These are phyloP conservation scores for Piloderma croceum DNA, from an alignment of 768 basidiomycete species.

Conservation along the genomic window DNA sequence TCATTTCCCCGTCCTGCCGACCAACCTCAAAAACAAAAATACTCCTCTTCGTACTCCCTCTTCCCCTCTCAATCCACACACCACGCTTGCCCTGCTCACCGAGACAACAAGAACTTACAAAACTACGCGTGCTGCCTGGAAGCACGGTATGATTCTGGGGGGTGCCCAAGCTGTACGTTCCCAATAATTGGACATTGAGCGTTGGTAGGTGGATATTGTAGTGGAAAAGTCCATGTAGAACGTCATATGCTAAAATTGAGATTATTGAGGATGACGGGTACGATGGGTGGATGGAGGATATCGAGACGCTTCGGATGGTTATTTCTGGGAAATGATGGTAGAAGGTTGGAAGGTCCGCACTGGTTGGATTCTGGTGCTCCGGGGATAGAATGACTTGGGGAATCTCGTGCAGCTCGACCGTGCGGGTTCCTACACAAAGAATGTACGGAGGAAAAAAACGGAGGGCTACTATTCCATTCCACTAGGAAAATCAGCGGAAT, in stretches of 20 bases:
- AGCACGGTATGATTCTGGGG: background rate
- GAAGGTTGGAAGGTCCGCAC: constrained; percentile 13
- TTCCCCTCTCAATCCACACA: constrained; percentile 50
- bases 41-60: constrained; percentile 36
- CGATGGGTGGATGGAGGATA: constrained; percentile 27
- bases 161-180: constrained; percentile 1
- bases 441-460: constrained; percentile 44
- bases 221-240: constrained; percentile 44
- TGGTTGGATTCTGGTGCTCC: constrained; percentile 16
- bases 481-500: constrained; percentile 24
- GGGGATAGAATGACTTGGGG: constrained; percentile 12
- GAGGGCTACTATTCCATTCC: constrained; percentile 38
- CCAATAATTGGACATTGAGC: constrained; percentile 10
- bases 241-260: constrained; percentile 38
- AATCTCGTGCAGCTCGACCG: constrained; percentile 43
- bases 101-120: constrained; percentile 44
- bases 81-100: constrained; percentile 47
- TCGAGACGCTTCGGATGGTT: constrained; percentile 41
- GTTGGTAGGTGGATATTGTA: constrained; percentile 1
- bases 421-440: constrained; percentile 46
- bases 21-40: constrained; percentile 33
- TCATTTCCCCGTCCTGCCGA: background rate
- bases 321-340: constrained; percentile 20
- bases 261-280: constrained; percentile 27
- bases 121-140: constrained; percentile 33